Evolutionary conservation across 192 early-diverging fungal genomes (phyloP), one percentile per base, ranked within the genome.

Genomic region (Umbelopsis ramanniana): DNA sequence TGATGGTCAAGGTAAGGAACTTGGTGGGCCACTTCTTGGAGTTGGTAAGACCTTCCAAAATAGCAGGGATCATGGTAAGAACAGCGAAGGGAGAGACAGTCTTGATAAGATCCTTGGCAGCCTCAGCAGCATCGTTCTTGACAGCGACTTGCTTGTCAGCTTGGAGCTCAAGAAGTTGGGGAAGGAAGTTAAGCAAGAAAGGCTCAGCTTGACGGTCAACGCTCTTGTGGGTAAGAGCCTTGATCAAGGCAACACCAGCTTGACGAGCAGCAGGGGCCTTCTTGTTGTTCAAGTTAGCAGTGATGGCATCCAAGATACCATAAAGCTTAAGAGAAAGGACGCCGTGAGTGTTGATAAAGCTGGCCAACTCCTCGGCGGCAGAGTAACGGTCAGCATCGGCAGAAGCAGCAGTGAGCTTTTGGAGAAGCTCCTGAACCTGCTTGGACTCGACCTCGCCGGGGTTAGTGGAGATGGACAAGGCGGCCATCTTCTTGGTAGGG

Each of bases 21-120:
- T 92, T 91, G 74, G 90, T 89, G 70, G 90, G 88, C 87, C 90
- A 88, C 81, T 90, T 94, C 74, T 89, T 85, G 69, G 90, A 89
- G 81, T 92, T 92, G 66, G 88, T 88, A 74, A 93, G 85, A 66
- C 86, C 87, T 52, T 84, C 85, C 69, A 88, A 74, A 66, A 92
- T 81, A 72, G 87, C 78, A 38, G 90, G 90, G 45, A 94, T 86
- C 76, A 91, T 77, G 63, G 84, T 68, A 63, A 73, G 69, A 53
- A 81, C 76, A 55, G 86, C 80, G 37, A 82, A 75, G 53, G 85
- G 70, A 72, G 83, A 82, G 69, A 80, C 74, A 47, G 78, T 81
- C 70, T 66, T 54, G 69, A 81, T 74, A 50, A 83, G 79, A 33
- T 75, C 76, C 67, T 81, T 80, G 66, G 85, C 83, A 73, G 78